phyloP scores from a whole-genome alignment of 148 eudicot genomes.

The Vaccinium myrtillus region DNA sequence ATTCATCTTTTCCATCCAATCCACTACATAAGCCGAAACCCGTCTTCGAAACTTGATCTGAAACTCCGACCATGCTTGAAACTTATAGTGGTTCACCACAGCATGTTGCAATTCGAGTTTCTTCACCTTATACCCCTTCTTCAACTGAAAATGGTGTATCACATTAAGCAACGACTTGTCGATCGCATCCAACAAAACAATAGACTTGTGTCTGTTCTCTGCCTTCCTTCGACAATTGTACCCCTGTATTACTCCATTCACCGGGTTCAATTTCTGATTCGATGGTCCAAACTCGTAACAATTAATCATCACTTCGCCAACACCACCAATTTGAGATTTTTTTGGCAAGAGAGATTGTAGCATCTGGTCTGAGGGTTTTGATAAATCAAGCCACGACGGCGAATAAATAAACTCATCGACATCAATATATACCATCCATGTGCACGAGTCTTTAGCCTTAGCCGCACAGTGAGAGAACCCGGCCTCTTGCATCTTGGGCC shows the following conservation, averaged over 20 bases:
- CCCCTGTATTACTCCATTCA: constrained; percentile 65
- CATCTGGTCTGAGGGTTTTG: constrained; percentile 25
- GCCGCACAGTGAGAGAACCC: constrained; percentile 70
- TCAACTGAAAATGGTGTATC: constrained; percentile 65
- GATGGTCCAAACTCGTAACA: constrained; percentile 84
- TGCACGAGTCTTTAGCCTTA: constrained; percentile 33
- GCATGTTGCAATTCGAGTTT: constrained; percentile 22
- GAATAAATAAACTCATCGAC: constrained; percentile 68
- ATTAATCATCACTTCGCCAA: constrained; percentile 45
- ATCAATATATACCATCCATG: constrained; percentile 59
- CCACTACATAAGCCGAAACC: constrained; percentile 78
- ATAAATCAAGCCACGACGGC: constrained; percentile 33
- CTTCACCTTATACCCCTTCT: constrained; percentile 32
- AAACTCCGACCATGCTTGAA: constrained; percentile 87
- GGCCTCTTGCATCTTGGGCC: constrained; percentile 82
- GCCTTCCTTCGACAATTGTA: constrained; percentile 49
- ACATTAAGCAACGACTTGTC: constrained; percentile 60
- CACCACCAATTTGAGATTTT: not conserved
- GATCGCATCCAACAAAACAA: constrained; percentile 44
- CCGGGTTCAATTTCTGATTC: constrained; percentile 44
- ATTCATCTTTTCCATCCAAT: constrained; percentile 56
- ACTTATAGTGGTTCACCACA: constrained; percentile 79
- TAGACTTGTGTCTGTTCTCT: constrained; percentile 69
- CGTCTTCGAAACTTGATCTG: constrained; percentile 65
- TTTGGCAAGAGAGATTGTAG: constrained; percentile 23